These are phyloP conservation scores for Ceratocystis destructans DNA, from an alignment of 2,329 filamentous ascomycete species.

Conservation along the genomic window DNA sequence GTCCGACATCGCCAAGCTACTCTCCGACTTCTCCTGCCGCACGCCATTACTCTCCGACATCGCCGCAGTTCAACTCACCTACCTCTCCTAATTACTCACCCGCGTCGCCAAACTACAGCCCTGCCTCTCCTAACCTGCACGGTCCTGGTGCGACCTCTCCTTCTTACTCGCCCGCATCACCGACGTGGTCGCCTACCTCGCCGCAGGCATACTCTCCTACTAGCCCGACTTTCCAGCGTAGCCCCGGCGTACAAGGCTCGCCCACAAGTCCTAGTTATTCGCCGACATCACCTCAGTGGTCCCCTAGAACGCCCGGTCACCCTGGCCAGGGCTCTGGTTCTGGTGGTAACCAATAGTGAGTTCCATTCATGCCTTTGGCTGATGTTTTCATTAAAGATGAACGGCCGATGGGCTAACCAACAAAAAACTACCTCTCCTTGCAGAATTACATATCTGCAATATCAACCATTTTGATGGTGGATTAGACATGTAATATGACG, in stretches of 20 bases:
- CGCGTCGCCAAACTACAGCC: conserved; percentile 57
- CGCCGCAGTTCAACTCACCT: conserved; percentile 62
- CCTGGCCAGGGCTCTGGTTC: conserved; percentile 24
- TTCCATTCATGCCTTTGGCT: conserved; percentile 2
- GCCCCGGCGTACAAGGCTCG: conserved; percentile 41
- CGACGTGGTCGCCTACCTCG: conserved; percentile 67
- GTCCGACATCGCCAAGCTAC: conserved; percentile 52
- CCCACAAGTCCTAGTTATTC: conserved; percentile 62
- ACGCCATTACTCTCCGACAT: conserved; percentile 52
- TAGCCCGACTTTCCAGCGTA: conserved; percentile 45
- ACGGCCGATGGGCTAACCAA: conserved; percentile 7
- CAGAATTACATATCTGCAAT: conserved; percentile 25
- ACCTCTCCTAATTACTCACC: conserved; percentile 62
- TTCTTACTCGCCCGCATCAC: conserved; percentile 56
- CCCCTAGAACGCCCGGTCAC: conserved; percentile 34
- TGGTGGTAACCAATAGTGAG: conserved; percentile 30
- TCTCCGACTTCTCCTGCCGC: conserved; percentile 48
- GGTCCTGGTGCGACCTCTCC: conserved; percentile 37
- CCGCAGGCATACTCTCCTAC: conserved; percentile 50
- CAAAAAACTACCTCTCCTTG: conserved; percentile 28
- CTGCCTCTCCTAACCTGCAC: conserved; percentile 47
- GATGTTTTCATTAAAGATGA: not conserved
- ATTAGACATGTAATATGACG: conserved; percentile 11
- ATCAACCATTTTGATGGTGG: not conserved
- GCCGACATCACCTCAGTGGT: conserved; percentile 43